Conservation (phyloP, 2,329 filamentous ascomycete species). For the Xylariomycetidae sp. region DNA sequence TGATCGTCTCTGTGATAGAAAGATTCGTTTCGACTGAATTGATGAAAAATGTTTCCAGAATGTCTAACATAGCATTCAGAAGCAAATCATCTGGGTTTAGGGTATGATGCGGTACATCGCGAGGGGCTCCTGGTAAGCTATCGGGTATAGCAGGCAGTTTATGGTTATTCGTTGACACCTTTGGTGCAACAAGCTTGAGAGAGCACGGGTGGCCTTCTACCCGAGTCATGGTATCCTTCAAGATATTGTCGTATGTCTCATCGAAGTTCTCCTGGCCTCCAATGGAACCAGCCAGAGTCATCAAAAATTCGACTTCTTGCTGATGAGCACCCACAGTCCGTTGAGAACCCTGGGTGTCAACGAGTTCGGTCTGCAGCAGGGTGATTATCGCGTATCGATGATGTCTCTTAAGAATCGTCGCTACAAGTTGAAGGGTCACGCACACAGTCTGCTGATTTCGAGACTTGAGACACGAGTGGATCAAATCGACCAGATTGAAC, state of each 20-base stretch:
- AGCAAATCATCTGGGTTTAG: conserved; percentile 59
- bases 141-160: conserved; percentile 51
- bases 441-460: conserved; percentile 83
- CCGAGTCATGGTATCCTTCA: conserved; percentile 65
- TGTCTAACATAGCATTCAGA: conserved; percentile 61
- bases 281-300: conserved; percentile 62
- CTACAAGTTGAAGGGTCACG: conserved; percentile 82
- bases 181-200: conserved; percentile 60
- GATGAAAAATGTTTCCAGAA: conserved; percentile 76
- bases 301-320: conserved; percentile 68
- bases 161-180: conserved; percentile 50
- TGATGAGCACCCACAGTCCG: conserved; percentile 72
- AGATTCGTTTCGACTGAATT: conserved; percentile 92
- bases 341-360: conserved; percentile 47
- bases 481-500: conserved; percentile 90
- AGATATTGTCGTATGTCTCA: conserved; percentile 64
- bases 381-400: conserved; percentile 80
- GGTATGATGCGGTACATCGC: conserved; percentile 57
- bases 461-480: conserved; percentile 79
- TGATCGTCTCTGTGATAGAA: conserved; percentile 75
- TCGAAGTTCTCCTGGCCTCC: conserved; percentile 68
- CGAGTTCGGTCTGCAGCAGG: conserved; percentile 62
- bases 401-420: conserved; percentile 80
- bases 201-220: conserved; percentile 73
- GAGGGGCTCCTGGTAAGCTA: conserved; percentile 55